A percentile compares a stretch with the other conserved stretches of the same genome.
These are phyloP conservation scores for Annulohypoxylon maeteangense DNA, from an alignment of 495 filamentous ascomycete species.

Conservation along the genomic window DNA sequence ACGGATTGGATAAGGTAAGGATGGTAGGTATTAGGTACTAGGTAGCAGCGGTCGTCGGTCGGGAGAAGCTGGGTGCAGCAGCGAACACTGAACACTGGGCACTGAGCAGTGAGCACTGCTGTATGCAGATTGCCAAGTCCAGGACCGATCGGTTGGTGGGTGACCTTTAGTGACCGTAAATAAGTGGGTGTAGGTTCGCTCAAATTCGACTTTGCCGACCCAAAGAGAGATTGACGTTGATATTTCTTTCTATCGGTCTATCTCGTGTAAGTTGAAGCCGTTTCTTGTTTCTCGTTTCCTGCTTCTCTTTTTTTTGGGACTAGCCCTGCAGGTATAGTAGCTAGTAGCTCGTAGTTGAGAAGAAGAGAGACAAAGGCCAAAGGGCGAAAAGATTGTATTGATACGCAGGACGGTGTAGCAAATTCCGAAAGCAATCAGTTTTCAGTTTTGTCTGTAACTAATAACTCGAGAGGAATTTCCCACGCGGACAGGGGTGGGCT, in stretches of 20 bases:
- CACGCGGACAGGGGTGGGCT: constrained; percentile 24
- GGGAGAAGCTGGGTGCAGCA: too few relatives aligned
- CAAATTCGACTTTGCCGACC: not conserved
- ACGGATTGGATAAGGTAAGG: constrained; percentile 32
- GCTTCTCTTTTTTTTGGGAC: constrained; percentile 2
- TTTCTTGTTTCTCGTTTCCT: constrained; percentile 9
- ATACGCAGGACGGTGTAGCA: constrained; percentile 16
- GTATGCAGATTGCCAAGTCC: constrained; percentile 42
- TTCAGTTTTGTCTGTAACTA: constrained; percentile 31
- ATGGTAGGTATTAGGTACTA: not conserved
- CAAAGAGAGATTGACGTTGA: not conserved
- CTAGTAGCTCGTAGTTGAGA: not conserved
- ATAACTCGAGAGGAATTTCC: constrained; percentile 23
- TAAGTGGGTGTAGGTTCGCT: constrained; percentile 19
- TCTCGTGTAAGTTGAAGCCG: constrained; percentile 10
- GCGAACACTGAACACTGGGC: too few relatives aligned
- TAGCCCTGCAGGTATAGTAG: constrained; percentile 1
- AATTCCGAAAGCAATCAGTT: constrained; percentile 38
- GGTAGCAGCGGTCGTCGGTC: too few relatives aligned
- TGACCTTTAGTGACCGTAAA: not conserved
- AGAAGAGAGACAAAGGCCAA: constrained; percentile 27
- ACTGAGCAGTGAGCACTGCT: constrained; percentile 35
- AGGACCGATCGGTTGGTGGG: constrained; percentile 37
- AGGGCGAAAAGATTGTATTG: constrained; percentile 4
- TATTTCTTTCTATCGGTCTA: not conserved